A percentile compares a stretch with the other conserved stretches of the same genome.
These are phyloP conservation scores for Crithidia sp. DNA, from an alignment of 208 protist genomes.

Conservation along the genomic window DNA sequence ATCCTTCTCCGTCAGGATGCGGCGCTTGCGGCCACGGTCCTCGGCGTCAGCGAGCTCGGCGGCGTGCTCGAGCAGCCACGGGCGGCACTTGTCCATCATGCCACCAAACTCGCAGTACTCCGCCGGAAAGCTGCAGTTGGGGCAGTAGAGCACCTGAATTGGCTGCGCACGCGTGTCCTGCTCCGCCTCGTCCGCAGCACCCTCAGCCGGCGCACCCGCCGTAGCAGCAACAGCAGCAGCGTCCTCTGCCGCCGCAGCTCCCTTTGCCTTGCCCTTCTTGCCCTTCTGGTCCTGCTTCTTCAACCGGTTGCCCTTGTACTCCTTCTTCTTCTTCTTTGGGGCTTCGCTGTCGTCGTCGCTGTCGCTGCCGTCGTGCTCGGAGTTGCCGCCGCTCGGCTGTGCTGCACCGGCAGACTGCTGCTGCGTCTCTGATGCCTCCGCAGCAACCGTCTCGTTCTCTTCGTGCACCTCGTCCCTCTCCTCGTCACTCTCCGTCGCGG, in stretches of 20 bases:
- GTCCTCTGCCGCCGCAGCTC: constrained; percentile 18
- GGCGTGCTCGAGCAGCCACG: constrained; percentile 88
- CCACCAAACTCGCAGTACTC: constrained; percentile 94
- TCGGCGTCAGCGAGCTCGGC: constrained; percentile 83
- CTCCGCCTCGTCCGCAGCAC: constrained; percentile 18
- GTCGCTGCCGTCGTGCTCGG: background rate
- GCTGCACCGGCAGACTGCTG: background rate
- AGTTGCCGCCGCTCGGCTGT: background rate
- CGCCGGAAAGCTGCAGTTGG: constrained; percentile 90
- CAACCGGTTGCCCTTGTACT: constrained; percentile 67
- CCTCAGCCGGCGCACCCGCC: background rate
- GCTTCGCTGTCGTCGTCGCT: constrained; percentile 17
- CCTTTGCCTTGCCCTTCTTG: constrained; percentile 34
- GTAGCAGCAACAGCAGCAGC: constrained; percentile 13
- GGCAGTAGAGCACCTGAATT: constrained; percentile 90
- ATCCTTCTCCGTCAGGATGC: constrained; percentile 85
- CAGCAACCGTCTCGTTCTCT: constrained; percentile 1
- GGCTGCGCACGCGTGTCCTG: constrained; percentile 46
- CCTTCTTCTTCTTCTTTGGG: constrained; percentile 60
- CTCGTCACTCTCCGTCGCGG: constrained; percentile 29
- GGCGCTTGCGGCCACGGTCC: constrained; percentile 79
- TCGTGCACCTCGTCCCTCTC: constrained; percentile 24
- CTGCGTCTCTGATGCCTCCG: background rate
- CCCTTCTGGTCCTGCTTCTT: constrained; percentile 39
- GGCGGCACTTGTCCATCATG: constrained; percentile 91